These are phyloP conservation scores for Exophiala alcalophila DNA, from an alignment of 2,329 filamentous ascomycete genomes.

Conservation along the genomic window DNA sequence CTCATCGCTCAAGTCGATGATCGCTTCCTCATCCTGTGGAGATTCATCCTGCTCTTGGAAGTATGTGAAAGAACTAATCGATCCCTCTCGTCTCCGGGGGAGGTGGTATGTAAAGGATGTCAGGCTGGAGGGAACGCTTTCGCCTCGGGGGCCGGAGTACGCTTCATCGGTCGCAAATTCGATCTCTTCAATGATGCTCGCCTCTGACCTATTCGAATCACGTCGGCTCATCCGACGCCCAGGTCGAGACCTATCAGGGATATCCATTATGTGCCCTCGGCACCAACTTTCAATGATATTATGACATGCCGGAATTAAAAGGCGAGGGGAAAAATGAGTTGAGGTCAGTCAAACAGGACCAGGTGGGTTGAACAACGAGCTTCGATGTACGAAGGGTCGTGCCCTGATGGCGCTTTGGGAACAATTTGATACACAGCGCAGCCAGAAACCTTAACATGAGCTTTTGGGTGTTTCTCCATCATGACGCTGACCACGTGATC, in stretches of 20 bases:
- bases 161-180: conserved; percentile 98
- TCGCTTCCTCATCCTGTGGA: conserved; percentile 57
- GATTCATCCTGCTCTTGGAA: conserved; percentile 74
- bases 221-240: conserved; percentile 56
- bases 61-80: conserved; percentile 83
- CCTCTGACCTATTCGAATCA: conserved; percentile 59
- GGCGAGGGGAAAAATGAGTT: not conserved
- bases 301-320: not conserved
- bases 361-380: no score
- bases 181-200: conserved; percentile 89
- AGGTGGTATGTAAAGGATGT: conserved; percentile 89
- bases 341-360: no score
- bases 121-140: conserved; percentile 90
- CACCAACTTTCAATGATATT: conserved; percentile 2
- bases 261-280: conserved; percentile 28
- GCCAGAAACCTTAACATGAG: no score
- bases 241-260: conserved; percentile 30
- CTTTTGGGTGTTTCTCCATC: no score
- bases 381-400: no score
- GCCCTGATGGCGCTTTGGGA: no score
- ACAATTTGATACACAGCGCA: no score
- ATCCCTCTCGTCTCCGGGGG: conserved; percentile 65
- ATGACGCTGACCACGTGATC: no score
- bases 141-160: conserved; percentile 87
- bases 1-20: conserved; percentile 45